Percentiles rank a stretch among this genome's conserved stretches.
phyloP scores from a whole-genome alignment of 2,329 filamentous ascomycete species.

The Fusarium sp. region DNA sequence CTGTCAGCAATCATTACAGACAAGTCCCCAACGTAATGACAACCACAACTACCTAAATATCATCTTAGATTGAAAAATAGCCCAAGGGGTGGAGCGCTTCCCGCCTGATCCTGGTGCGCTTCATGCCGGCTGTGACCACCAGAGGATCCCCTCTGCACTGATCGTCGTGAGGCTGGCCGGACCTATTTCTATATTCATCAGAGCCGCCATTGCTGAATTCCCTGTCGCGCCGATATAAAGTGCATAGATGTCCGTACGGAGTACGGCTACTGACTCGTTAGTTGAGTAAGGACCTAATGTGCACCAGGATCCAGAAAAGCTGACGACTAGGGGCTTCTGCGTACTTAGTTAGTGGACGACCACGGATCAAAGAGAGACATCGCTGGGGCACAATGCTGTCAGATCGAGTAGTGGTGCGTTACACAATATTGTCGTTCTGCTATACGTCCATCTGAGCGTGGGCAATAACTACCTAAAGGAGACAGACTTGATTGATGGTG shows the following conservation, averaged over 20 bases:
- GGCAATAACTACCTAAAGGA: constrained; percentile 10
- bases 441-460: constrained; percentile 11
- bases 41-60: background rate
- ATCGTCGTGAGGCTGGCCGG: constrained; percentile 40
- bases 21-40: too few species aligned
- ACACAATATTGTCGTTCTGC: constrained; percentile 23
- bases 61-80: constrained; percentile 5
- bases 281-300: background rate
- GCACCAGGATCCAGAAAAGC: constrained; percentile 12
- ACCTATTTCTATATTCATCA: constrained; percentile 43
- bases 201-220: constrained; percentile 37
- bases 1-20: constrained; percentile 7
- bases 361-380: constrained; percentile 17
- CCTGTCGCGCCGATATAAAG: constrained; percentile 29
- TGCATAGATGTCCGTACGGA: background rate
- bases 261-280: constrained; percentile 39
- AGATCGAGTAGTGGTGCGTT: constrained; percentile 27
- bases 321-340: constrained; percentile 23
- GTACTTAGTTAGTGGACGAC: constrained; percentile 21
- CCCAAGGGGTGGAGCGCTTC: constrained; percentile 35
- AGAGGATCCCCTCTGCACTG: constrained; percentile 35
- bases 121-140: constrained; percentile 34
- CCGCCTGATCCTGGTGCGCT: constrained; percentile 36
- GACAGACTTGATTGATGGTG: constrained; percentile 20
- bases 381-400: constrained; percentile 10